phyloP scores from a whole-genome alignment of 2,329 filamentous ascomycete genomes.

The Botrytis galanthina region DNA sequence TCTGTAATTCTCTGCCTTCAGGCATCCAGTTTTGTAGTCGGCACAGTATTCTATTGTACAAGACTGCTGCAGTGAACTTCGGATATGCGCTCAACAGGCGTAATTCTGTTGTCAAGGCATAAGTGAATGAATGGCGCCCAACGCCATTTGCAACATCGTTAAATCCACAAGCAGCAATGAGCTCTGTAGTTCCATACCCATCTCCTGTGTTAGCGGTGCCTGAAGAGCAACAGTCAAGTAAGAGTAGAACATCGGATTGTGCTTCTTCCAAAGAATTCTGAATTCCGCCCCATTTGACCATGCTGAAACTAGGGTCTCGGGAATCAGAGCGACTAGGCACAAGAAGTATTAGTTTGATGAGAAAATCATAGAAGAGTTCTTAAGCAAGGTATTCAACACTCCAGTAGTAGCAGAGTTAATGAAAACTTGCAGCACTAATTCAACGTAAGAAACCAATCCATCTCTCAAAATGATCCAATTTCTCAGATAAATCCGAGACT shows the following conservation, averaged over 20 bases:
- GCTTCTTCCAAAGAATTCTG: constrained; percentile 58
- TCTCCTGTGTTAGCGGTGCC: constrained; percentile 46
- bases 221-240: constrained; percentile 52
- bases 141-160: neutral
- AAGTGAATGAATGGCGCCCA: neutral
- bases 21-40: neutral
- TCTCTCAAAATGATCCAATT: too few species aligned
- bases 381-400: neutral
- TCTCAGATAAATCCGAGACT: too few species aligned
- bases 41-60: neutral
- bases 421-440: too few species aligned
- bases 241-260: constrained; percentile 57
- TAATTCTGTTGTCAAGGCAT: neutral
- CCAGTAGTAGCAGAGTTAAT: too few species aligned
- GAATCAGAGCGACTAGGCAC: neutral
- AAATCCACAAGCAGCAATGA: neutral
- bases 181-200: neutral
- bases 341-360: neutral
- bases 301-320: neutral
- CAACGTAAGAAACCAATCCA: too few species aligned
- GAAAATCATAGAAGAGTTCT: neutral
- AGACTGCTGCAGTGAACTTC: neutral
- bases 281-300: constrained; percentile 78
- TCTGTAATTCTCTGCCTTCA: neutral
- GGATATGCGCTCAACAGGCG: neutral